phyloP scores from a whole-genome alignment of 2,329 filamentous ascomycete genomes.

The Pseudonectria buxi region DNA sequence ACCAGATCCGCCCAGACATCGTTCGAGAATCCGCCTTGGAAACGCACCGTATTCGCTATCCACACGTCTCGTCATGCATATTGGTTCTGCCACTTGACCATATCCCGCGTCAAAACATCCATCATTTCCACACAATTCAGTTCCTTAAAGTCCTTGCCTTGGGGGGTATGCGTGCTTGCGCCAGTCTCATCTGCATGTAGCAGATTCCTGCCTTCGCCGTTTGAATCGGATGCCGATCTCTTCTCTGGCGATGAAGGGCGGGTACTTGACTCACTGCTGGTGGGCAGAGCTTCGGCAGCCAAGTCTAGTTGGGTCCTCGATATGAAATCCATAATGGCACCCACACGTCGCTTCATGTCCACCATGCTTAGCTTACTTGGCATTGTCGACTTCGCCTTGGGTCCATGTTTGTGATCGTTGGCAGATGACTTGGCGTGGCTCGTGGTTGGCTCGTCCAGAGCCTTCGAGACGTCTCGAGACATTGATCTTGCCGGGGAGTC shows the following conservation, averaged over 20 bases:
- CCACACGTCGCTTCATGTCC: constrained; percentile 79
- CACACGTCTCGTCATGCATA: constrained; percentile 36
- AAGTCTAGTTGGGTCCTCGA: constrained; percentile 82
- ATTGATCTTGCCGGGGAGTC: constrained; percentile 51
- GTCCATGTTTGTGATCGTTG: constrained; percentile 46
- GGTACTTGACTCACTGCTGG: constrained; percentile 30
- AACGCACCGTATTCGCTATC: constrained; percentile 2
- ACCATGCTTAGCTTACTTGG: constrained; percentile 73
- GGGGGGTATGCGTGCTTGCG: constrained; percentile 15
- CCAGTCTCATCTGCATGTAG: constrained; percentile 19
- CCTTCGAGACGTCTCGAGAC: constrained; percentile 41
- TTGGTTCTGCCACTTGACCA: constrained; percentile 80
- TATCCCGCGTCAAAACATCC: constrained; percentile 72
- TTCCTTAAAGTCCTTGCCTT: constrained; percentile 58
- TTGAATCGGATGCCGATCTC: constrained; percentile 28
- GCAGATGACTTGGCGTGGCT: constrained; percentile 29
- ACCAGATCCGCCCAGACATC: neutral
- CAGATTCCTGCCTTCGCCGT: constrained; percentile 25
- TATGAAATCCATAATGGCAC: constrained; percentile 84
- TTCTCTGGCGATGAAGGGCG: constrained; percentile 35
- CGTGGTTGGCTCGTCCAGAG: constrained; percentile 27
- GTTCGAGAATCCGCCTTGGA: constrained; percentile 1
- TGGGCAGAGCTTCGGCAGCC: constrained; percentile 55
- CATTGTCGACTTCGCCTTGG: constrained; percentile 44
- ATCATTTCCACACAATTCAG: constrained; percentile 83